Percentiles rank a stretch among this genome's conserved stretches.
Evolutionary conservation across 116 monocot genomes (phyloP).

Genomic region (Zostera marina): DNA sequence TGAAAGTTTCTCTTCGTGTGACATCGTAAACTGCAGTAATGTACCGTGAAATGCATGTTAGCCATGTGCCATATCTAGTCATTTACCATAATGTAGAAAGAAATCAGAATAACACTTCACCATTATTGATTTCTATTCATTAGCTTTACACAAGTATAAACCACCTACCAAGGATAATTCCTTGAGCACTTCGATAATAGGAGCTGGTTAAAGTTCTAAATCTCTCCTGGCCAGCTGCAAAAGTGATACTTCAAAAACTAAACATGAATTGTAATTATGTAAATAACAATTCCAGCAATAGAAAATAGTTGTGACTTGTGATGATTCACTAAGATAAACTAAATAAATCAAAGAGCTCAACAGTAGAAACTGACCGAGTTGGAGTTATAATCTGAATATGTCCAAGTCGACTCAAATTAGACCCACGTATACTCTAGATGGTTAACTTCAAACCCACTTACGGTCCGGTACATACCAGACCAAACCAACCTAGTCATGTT

Average conservation of each 20-base stretch:
- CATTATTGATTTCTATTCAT: neutral
- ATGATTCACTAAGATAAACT: too few species aligned
- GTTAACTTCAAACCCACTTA: too few species aligned
- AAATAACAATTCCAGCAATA: neutral
- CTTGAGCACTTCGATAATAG: constrained; percentile 41
- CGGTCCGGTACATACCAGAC: too few species aligned
- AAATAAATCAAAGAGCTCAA: too few species aligned
- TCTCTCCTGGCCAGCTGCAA: constrained; percentile 39
- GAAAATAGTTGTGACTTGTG: too few species aligned
- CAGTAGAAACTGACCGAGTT: too few species aligned
- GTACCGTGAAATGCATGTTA: neutral
- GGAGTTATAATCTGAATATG: too few species aligned
- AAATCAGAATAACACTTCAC: too few species aligned
- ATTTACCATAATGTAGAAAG: too few species aligned
- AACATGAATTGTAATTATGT: neutral
- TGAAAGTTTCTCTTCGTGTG: constrained; percentile 83
- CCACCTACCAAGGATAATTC: constrained; percentile 35
- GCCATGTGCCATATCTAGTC: neutral
- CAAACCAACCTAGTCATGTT: too few species aligned
- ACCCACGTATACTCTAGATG: too few species aligned
- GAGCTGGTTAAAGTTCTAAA: constrained; percentile 37
- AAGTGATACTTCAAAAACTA: neutral
- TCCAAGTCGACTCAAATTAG: too few species aligned
- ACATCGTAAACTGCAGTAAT: constrained; percentile 80
- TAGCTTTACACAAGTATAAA: neutral